A percentile compares a stretch with the other conserved stretches of the same genome.
Evolutionary conservation across 345 rosid species (phyloP).

Genomic region (Lepidium sativum): DNA sequence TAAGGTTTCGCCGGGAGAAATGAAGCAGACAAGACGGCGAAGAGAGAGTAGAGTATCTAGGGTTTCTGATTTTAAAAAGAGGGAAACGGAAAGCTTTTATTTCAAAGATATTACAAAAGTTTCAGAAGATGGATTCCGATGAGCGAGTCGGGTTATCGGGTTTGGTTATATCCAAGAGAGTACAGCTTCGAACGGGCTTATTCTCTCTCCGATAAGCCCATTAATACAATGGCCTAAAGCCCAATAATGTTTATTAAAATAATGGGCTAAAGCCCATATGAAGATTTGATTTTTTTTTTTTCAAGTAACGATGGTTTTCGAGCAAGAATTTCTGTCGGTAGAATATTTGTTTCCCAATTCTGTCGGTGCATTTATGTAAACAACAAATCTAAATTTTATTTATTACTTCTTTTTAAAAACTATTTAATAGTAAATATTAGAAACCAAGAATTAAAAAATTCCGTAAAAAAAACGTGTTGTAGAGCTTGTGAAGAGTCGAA

Average conservation of each 20-base stretch:
- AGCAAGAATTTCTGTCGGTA: constrained; percentile 18
- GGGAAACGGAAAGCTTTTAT: constrained; percentile 11
- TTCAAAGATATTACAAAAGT: neutral
- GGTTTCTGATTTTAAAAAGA: constrained; percentile 16
- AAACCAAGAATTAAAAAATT: neutral
- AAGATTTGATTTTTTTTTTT: neutral
- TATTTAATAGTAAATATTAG: no score
- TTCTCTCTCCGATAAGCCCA: neutral
- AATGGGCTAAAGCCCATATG: neutral
- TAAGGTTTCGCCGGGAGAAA: neutral
- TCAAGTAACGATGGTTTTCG: neutral
- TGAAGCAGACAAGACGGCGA: constrained; percentile 12
- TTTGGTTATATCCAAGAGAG: neutral
- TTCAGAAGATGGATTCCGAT: neutral
- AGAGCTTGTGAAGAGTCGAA: neutral
- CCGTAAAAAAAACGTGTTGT: constrained; percentile 2
- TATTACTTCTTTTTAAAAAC: neutral
- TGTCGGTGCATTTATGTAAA: constrained; percentile 7
- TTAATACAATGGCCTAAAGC: neutral
- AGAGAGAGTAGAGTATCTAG: constrained; percentile 13
- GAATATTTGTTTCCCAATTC: neutral
- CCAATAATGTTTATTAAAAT: neutral
- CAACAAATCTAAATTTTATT: neutral
- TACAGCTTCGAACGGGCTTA: neutral
- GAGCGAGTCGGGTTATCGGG: constrained; percentile 12